phyloP scores from a whole-genome alignment of 495 filamentous ascomycete species.

The Penicillium lagena region DNA sequence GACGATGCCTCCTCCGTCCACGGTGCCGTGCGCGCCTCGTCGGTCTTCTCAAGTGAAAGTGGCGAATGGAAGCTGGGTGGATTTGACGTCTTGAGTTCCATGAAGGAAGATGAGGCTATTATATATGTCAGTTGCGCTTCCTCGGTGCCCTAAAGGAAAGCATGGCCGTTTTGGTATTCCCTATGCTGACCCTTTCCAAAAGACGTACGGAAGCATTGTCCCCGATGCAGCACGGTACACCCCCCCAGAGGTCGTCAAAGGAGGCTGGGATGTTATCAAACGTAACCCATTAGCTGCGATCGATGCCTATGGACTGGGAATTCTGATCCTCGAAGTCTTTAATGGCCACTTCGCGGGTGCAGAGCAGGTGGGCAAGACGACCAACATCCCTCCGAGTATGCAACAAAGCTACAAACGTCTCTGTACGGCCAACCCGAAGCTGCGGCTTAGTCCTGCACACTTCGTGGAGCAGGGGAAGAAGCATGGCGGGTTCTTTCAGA shows the following conservation, averaged over 20 bases:
- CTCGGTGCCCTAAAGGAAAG: background rate
- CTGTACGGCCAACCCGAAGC: constrained; percentile 80
- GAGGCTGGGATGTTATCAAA: constrained; percentile 84
- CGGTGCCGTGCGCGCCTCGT: constrained; percentile 74
- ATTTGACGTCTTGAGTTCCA: constrained; percentile 86
- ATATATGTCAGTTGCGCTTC: constrained; percentile 64
- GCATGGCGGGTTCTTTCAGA: constrained; percentile 83
- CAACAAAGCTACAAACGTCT: constrained; percentile 83
- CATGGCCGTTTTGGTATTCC: background rate
- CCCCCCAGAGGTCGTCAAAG: constrained; percentile 78
- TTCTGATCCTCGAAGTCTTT: constrained; percentile 83
- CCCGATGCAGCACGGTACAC: constrained; percentile 77
- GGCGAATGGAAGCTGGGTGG: constrained; percentile 97
- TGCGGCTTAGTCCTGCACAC: constrained; percentile 72
- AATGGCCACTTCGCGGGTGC: constrained; percentile 67
- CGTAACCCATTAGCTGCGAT: constrained; percentile 73
- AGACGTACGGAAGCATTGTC: constrained; percentile 81
- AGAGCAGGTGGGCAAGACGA: constrained; percentile 78
- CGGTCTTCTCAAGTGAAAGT: constrained; percentile 87
- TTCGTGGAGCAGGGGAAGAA: constrained; percentile 88
- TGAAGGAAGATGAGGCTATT: constrained; percentile 89
- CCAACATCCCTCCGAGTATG: constrained; percentile 82
- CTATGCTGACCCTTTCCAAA: constrained; percentile 4
- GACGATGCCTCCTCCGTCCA: constrained; percentile 87
- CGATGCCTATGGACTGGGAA: constrained; percentile 82